Percentiles rank a stretch among this genome's conserved stretches.
Evolutionary conservation across 2,329 filamentous ascomycete species (phyloP).

Genomic region (Ascochyta lentis): DNA sequence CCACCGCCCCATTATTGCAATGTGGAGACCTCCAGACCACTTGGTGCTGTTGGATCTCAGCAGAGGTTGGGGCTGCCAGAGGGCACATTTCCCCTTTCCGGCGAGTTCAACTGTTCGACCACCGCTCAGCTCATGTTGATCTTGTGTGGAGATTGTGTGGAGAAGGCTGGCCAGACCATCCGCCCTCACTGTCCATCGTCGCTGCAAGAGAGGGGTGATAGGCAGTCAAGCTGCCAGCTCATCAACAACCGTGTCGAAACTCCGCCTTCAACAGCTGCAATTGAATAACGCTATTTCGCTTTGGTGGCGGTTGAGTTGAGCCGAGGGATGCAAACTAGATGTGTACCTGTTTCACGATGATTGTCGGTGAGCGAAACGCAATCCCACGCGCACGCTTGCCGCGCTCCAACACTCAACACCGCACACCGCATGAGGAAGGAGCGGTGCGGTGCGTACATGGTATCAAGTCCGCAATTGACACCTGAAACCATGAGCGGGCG

Average conservation of each 20-base stretch:
- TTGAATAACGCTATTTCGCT: constrained; percentile 3
- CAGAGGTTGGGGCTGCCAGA: constrained; percentile 8
- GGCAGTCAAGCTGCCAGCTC: constrained; percentile 12
- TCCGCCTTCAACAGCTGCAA: constrained; percentile 5
- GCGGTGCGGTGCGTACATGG: constrained; percentile 13
- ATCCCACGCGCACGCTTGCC: constrained; percentile 13
- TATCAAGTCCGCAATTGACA: not conserved
- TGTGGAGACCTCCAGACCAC: constrained; percentile 12
- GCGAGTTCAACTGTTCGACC: constrained; percentile 5
- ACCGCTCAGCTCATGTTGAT: constrained; percentile 10
- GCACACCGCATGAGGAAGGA: constrained; percentile 14
- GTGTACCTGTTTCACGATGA: constrained; percentile 19
- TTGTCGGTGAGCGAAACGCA: constrained; percentile 19
- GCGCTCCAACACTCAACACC: constrained; percentile 12
- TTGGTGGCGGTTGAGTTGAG: constrained; percentile 8
- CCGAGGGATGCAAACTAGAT: constrained; percentile 7
- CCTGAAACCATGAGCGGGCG: constrained; percentile 8
- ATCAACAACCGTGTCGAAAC: constrained; percentile 1
- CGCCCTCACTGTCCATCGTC: not conserved
- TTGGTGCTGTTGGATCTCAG: constrained; percentile 9
- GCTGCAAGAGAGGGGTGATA: constrained; percentile 1
- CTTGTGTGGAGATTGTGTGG: constrained; percentile 18
- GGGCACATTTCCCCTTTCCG: constrained; percentile 6
- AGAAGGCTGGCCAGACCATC: constrained; percentile 11
- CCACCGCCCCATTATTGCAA: constrained; percentile 2